Conservation (phyloP, 139 green algal genomes). For the Bryopsis sp. region DNA sequence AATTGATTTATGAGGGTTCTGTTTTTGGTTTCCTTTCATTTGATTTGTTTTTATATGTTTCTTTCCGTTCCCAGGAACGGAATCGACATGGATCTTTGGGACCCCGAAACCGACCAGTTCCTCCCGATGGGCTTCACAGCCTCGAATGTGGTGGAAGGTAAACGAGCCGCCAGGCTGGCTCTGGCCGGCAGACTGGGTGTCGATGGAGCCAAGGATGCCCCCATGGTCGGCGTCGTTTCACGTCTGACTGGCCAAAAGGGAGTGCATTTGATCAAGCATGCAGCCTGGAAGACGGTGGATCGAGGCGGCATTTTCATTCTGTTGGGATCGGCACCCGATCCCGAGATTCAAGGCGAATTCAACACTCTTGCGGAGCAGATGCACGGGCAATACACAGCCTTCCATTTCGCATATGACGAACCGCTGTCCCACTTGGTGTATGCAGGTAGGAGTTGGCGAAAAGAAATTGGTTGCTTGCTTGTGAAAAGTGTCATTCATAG, state of each 20-base stretch:
- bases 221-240: slow-evolving; percentile 56
- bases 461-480: too few relatives aligned
- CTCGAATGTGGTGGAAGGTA: slow-evolving; percentile 43
- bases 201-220: slow-evolving; percentile 50
- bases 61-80: slow-evolving; percentile 81
- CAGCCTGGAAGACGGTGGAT: slow-evolving; percentile 57
- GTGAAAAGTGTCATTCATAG: too few relatives aligned
- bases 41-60: too few relatives aligned
- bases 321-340: slow-evolving; percentile 88
- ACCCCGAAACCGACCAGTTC: slow-evolving; percentile 71
- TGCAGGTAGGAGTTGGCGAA: too few relatives aligned
- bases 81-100: slow-evolving; percentile 96
- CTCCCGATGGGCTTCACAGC: slow-evolving; percentile 45
- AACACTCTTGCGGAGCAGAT: slow-evolving; percentile 25
- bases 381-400: slow-evolving; percentile 40
- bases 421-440: slow-evolving; percentile 74
- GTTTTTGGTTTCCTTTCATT: too few relatives aligned
- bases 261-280: slow-evolving; percentile 94
- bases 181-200: slow-evolving; percentile 59
- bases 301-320: slow-evolving; percentile 93
- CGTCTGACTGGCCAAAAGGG: slow-evolving; percentile 87
- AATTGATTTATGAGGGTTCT: too few relatives aligned
- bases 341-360: slow-evolving; percentile 49
- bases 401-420: slow-evolving; percentile 75
- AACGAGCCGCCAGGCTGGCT: slow-evolving; percentile 27